Evolutionary conservation across 257 asterid genomes (phyloP).

Genomic region (Lavandula angustifolia): DNA sequence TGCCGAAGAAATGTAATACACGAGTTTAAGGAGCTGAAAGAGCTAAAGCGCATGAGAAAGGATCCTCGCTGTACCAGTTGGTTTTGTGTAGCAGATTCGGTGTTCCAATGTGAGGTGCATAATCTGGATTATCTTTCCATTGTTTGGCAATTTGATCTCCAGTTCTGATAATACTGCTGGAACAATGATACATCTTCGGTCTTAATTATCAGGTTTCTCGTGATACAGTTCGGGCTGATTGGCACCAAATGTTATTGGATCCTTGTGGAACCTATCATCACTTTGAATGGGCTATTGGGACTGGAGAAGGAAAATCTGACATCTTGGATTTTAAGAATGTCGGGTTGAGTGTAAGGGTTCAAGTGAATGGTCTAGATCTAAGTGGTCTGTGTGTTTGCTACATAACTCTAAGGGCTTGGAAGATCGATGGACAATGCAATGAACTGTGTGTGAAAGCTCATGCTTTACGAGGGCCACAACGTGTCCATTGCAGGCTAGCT

Average conservation of each 20-base stretch:
- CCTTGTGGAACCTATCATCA: slow-evolving; percentile 73
- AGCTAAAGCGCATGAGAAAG: slow-evolving; percentile 79
- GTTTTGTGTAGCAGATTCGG: slow-evolving; percentile 97
- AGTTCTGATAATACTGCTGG: slow-evolving; percentile 13
- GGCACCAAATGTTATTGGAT: slow-evolving; percentile 85
- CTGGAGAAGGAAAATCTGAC: slow-evolving; percentile 93
- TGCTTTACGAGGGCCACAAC: slow-evolving; percentile 85
- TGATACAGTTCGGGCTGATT: slow-evolving; percentile 84
- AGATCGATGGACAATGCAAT: slow-evolving; percentile 78
- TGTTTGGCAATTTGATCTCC: slow-evolving; percentile 24
- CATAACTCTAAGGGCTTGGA: slow-evolving; percentile 90
- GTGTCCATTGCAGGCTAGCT: slow-evolving; percentile 93
- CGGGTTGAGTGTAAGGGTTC: slow-evolving; percentile 81
- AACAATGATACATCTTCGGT: slow-evolving; percentile 36
- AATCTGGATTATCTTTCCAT: slow-evolving; percentile 26
- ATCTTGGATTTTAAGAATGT: slow-evolving; percentile 87
- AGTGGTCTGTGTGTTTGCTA: slow-evolving; percentile 78
- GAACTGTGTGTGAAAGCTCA: slow-evolving; percentile 93
- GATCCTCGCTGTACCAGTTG: slow-evolving; percentile 86
- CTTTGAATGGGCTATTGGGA: slow-evolving; percentile 98
- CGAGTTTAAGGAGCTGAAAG: slow-evolving; percentile 96
- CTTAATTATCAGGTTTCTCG: slow-evolving; percentile 69
- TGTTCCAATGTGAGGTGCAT: slow-evolving; percentile 87
- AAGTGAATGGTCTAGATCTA: slow-evolving; percentile 85
- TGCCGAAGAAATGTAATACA: slow-evolving; percentile 97